Evolutionary conservation across 2,329 filamentous ascomycete species (phyloP).

Genomic region (Rhytidhysteron rufulum): DNA sequence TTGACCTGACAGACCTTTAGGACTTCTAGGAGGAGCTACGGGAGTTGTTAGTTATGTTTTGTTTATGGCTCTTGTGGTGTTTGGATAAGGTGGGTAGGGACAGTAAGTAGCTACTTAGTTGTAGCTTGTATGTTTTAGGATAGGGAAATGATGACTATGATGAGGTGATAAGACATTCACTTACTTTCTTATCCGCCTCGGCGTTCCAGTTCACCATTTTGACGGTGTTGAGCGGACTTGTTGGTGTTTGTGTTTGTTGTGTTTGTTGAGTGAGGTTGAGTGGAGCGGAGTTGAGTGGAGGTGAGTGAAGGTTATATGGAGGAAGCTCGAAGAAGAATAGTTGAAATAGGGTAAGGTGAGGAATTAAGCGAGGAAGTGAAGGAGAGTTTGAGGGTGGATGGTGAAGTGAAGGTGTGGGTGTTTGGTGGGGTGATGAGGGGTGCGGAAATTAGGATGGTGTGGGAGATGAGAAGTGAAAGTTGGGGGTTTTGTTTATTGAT

Average conservation of each 20-base stretch:
- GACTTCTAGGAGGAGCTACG: neutral
- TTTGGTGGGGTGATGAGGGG: neutral
- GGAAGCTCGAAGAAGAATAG: neutral
- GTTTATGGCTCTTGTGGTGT: too few relatives aligned
- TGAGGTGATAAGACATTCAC: neutral
- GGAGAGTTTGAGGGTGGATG: neutral
- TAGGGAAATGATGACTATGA: neutral
- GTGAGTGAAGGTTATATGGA: neutral
- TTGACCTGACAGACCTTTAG: neutral
- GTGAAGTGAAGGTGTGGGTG: neutral
- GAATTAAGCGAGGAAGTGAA: neutral
- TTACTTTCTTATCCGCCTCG: slow-evolving; percentile 13
- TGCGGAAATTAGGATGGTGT: too few relatives aligned
- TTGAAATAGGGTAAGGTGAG: neutral
- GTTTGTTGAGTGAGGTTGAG: neutral
- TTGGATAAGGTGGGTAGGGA: too few relatives aligned
- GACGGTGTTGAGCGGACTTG: neutral
- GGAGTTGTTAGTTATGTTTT: neutral
- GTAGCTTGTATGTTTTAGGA: too few relatives aligned
- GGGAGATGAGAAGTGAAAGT: too few relatives aligned
- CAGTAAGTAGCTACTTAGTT: too few relatives aligned
- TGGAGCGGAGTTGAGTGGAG: neutral
- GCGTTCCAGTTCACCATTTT: slow-evolving; percentile 19
- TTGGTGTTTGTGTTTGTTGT: neutral
- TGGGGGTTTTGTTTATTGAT: too few relatives aligned